Evolutionary conservation across 2,329 filamentous ascomycete genomes (phyloP), one percentile per base, ranked within the genome.

Genomic region (Scedosporium boydii): DNA sequence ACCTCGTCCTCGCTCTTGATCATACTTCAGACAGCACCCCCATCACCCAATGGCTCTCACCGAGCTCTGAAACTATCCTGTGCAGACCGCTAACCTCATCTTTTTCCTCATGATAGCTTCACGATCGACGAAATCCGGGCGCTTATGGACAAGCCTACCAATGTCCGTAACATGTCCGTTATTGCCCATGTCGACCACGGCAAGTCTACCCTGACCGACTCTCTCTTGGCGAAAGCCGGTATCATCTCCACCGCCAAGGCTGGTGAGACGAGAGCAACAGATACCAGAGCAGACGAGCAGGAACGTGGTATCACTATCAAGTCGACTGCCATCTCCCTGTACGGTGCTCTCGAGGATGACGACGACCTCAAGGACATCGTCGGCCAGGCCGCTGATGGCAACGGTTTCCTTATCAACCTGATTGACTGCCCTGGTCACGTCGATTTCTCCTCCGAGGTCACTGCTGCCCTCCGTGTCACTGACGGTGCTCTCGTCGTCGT

Each of bases 151-250:
- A 87, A 88, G 81, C 87, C 89, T 71, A 82, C 77, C 76, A 88
- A 88, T 78, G 85, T 88, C 77, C 83, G 85, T 80, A 98, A 98
- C 88, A 98, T 97, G 93, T 97, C 92, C 83, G 95, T 99, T 80
- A 98, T 98, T 91, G 95, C 95, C 80, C 95, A 99, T 85, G 93
- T 99, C 88, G 95, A 99, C 82, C 95, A 99, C 87, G 95, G 95
- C 85, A 99, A 99, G 83, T 99, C 95, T 73, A 99, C 95, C 77
- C 87, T 99, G 74, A 97, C 93, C 87, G 95, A 99, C 83, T 98
- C 95, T 73, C 91, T 99, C 70, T 90, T 99, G 77, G 92, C 96
- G 83, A 95, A 96, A 83, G 93, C 93, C 75, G 95, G 95, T 93
- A 99, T 99, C 77, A 97, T 99, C 78, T 98, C 95, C 72, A 90